Base-by-base conservation (phyloP, 345 rosid genomes). In the Gossypium sturtianum region DNA sequence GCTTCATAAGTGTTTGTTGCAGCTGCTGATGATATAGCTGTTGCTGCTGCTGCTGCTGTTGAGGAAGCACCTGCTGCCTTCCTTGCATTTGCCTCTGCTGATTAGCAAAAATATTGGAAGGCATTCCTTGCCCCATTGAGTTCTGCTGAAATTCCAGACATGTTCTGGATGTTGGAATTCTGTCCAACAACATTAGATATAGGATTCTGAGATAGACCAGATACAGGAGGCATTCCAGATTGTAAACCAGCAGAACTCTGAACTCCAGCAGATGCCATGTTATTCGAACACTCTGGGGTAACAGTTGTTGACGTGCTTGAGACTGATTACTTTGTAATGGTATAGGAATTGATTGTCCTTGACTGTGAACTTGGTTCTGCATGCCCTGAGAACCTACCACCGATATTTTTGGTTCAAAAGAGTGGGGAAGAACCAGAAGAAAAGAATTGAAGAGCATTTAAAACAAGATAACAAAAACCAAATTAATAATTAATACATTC, bases 101-200 rank as follows among this genome's bases (percentile, higher is more conserved):
- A 86, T 80, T 80, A 72, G 86, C 76, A 80, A 75, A 87, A 80
- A 88, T 81, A 83, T 82, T 84, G 78, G 91, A 58, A 72, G 84
- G 74, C 76, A 88, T 69, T 78, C 87, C 89, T 82, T 89, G 97
- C 51, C 85, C 91, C 83, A 85, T 76, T 66, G 87, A 73, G 79
- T 82, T 89, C 80, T 87, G n/a, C 97, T 29, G 90, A 57, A 82
- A 92, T 83, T 59, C 90, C 82, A 22, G 93, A 73, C 22, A 93
- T 79, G 73, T 82, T 91, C 80, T 87, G 94, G 88, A 94, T 81
- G 84, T 59, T 87, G 73, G 89, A 72, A 76, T 85, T 91, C 84
- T 89, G 97, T 75, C 90, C 87, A 60, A 80, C 78, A 54, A 52
- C 77, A 73, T 19, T 79, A 17, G 94, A 45, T 27, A 82, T 71